Base-by-base conservation (phyloP, 2,329 filamentous ascomycete genomes). In the Pseudocercospora eumusae region DNA sequence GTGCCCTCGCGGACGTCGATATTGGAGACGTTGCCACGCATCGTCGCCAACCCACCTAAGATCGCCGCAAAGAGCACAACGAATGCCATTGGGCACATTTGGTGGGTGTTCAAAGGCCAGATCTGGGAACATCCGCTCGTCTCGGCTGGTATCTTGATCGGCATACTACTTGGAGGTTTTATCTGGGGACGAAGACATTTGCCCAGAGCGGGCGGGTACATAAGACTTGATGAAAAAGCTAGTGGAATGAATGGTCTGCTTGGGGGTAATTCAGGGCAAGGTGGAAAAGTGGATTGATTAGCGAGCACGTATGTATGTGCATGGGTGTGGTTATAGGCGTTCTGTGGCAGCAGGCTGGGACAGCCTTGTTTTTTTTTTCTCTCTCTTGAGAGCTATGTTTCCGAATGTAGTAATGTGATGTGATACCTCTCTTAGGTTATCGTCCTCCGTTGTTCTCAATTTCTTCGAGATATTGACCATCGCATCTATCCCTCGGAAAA, bases 1-100 rank as follows among this genome's bases (percentile, higher is more conserved):
- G 88, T 93, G 69, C 89, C 93, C 58, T 95, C 90, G 25, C 89
- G 95, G 65, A 93, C 92, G 3, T 92, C 90, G 3, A 96, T 97
- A 73, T 86, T 96, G 64, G 93, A 96, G 77, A 96, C 92, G 13
- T 81, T 93, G 59, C 84, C 85, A 70, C 89, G 90, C 73, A 83
- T 92, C 64, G 85, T 89, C 9, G 81, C 84, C 23, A 85, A 83
- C 54, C 88, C 88, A 54, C 84, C 89, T 52, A 86, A 87, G 73
- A 89, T 96, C 75, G 84, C 85, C 71, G 82, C 89, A 31, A 95
- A 93, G 79, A 86, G 89, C 65, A 92, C 90, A n/a, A 87, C 90
- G 62, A 87, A 86, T 58, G 83, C 83, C 61, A 79, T 93, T 64
- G 85, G 88, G 71, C 88, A 90, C 76, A 78, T 91, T 63, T 90